Percentiles rank a stretch among this genome's conserved stretches.
Evolutionary conservation across 192 early-diverging fungal species (phyloP).

Genomic region (Coemansia sp.): DNA sequence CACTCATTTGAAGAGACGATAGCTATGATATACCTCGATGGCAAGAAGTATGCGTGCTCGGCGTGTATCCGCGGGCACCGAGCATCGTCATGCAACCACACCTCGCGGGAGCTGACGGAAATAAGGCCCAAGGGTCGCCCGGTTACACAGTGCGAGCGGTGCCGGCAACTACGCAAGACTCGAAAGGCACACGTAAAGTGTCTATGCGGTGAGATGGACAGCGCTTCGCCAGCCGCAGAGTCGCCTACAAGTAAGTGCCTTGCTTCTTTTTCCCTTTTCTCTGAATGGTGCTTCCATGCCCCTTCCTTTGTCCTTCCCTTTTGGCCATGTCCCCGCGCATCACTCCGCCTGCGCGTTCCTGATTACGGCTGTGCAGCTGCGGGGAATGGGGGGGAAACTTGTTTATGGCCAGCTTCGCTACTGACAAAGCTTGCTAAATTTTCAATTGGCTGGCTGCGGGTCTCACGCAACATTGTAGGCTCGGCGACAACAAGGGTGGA

Average conservation of each 20-base stretch:
- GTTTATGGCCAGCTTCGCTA: neutral
- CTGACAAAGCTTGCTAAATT: neutral
- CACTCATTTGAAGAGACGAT: neutral
- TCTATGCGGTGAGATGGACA: constrained; percentile 55
- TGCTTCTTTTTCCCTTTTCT: neutral
- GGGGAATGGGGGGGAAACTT: neutral
- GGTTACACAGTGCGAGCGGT: constrained; percentile 68
- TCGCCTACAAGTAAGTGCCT: constrained; percentile 10
- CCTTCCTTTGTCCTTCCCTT: neutral
- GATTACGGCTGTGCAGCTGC: neutral
- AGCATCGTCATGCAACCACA: constrained; percentile 47
- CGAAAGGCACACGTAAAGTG: constrained; percentile 70
- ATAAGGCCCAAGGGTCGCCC: constrained; percentile 71
- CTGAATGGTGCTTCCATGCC: neutral
- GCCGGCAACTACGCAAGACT: constrained; percentile 65
- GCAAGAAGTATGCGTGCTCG: constrained; percentile 47
- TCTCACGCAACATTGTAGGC: neutral
- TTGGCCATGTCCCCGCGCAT: neutral
- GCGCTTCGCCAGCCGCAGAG: neutral
- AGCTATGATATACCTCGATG: constrained; percentile 35
- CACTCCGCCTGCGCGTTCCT: neutral
- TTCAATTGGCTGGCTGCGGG: neutral
- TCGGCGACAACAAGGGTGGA: neutral
- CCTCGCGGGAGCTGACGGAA: constrained; percentile 58
- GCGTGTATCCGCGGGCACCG: constrained; percentile 55